Percentiles rank a stretch among this genome's conserved stretches.
These are phyloP conservation scores for Gnomoniopsis smithogilvyi DNA, from an alignment of 2,329 filamentous ascomycete species.

Conservation along the genomic window DNA sequence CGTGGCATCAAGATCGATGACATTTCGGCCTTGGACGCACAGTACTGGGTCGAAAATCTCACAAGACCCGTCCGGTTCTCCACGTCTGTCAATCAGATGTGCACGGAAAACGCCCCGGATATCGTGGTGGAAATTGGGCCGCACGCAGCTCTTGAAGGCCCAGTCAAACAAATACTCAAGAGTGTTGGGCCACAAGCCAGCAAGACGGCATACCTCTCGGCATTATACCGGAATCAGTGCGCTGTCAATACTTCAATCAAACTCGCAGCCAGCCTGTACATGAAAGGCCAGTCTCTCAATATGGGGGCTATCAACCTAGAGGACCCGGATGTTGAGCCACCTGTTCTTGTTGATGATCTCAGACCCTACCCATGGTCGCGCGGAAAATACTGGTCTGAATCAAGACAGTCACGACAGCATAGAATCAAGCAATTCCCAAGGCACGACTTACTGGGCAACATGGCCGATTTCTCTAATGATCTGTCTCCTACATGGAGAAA, in stretches of 20 bases:
- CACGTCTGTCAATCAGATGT: conserved; percentile 16
- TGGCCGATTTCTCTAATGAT: conserved; percentile 27
- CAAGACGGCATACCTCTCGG: conserved; percentile 27
- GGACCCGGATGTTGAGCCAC: not conserved
- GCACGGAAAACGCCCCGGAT: conserved; percentile 23
- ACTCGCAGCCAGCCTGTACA: conserved; percentile 5
- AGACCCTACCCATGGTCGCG: conserved; percentile 47
- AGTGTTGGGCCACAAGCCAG: conserved; percentile 18
- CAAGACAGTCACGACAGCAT: conserved; percentile 30
- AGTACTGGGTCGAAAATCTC: conserved; percentile 44
- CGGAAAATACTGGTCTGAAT: conserved; percentile 36
- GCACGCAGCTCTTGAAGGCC: conserved; percentile 25
- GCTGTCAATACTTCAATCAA: conserved; percentile 18
- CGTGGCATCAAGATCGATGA: conserved; percentile 32
- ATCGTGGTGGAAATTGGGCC: conserved; percentile 26
- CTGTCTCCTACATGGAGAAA: conserved; percentile 32
- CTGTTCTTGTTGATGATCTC: conserved; percentile 25
- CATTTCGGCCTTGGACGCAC: conserved; percentile 32
- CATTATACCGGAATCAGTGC: conserved; percentile 20
- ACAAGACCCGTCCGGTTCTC: conserved; percentile 42
- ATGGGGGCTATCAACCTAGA: conserved; percentile 4
- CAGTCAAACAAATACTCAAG: conserved; percentile 26
- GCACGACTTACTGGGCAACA: conserved; percentile 37
- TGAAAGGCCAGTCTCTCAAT: conserved; percentile 2
- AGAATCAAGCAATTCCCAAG: conserved; percentile 31